Base-by-base conservation (phyloP, 208 protist species). In the Crithidia thermophila region DNA sequence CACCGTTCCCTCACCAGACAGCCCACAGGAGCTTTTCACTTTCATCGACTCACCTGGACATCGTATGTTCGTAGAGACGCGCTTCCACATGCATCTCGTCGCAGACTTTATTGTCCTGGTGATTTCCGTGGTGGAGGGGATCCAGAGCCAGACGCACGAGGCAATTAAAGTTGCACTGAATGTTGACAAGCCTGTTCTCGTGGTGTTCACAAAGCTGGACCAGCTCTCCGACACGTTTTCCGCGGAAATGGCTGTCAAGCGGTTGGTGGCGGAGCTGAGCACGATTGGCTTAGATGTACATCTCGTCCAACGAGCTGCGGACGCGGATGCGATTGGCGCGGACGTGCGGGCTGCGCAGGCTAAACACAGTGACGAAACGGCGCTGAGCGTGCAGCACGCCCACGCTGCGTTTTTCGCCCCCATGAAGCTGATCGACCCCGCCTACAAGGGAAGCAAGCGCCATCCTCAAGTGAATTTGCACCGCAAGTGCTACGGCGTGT, bases 41-140 rank as follows among this genome's bases (percentile, higher is more conserved):
- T 94, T 98, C 67, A 43, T 98, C 7, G 94, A 98, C 67, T 94
- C 91, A 23, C 94, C 94, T 27, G 94, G 94, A 11, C 88, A 97
- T 61, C 70, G 65, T 43, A 60, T 95, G 11, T 97, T 97, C 77
- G 81, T 82, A 8, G 87, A 95, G 55, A 82, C 79, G 45, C 82
- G 94, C 18, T 85, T 87, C 45, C 86, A 94, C 75, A 70, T 83
- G n/a, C 84, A 87, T 30, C 73, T 89, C 46, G 47, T 89, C 10
- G 64, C 81, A 2, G 92, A 98, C 61, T 81, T 62, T 52, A 61
- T 94, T 14, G 4, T 96, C 39, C 55, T 98, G 43, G 81, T 98
- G 14, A 65, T 98, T 14, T 95, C 91, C 21, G 76, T 91, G 13
- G 72, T 74, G 16, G 89, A 98, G 23, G 91, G 89, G 3, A 74